phyloP scores from a whole-genome alignment of 2,329 filamentous ascomycete species.

The Paecilomyces dactylethromorphus region DNA sequence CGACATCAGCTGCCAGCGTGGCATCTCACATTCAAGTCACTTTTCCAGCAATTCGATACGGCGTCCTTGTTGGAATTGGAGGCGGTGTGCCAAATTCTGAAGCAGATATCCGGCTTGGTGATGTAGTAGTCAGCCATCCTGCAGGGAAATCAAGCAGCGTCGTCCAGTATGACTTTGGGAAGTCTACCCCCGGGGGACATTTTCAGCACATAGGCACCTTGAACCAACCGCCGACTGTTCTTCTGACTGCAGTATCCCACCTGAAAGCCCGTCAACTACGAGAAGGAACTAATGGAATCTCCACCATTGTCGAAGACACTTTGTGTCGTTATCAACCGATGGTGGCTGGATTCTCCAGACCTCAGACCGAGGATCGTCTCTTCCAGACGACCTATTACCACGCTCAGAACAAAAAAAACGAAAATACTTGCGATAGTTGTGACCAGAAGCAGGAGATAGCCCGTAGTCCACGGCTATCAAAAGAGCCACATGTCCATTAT shows the following conservation, averaged over 20 bases:
- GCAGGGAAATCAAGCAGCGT: slow-evolving; percentile 3
- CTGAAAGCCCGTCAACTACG: background rate
- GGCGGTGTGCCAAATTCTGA: slow-evolving; percentile 9
- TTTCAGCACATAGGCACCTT: slow-evolving; percentile 6
- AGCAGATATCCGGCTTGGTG: slow-evolving; percentile 12
- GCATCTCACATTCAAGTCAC: slow-evolving; percentile 19
- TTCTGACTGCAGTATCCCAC: slow-evolving; percentile 1
- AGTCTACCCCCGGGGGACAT: background rate
- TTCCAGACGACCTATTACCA: background rate
- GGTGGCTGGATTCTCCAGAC: slow-evolving; percentile 1
- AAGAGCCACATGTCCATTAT: slow-evolving; percentile 13
- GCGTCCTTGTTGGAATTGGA: slow-evolving; percentile 39
- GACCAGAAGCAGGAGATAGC: too few species aligned
- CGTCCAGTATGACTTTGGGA: slow-evolving; percentile 6
- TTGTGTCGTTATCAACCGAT: background rate
- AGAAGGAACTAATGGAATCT: background rate
- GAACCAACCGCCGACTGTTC: slow-evolving; percentile 7
- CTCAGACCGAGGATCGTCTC: background rate
- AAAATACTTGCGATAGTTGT: too few species aligned
- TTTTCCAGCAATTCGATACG: slow-evolving; percentile 21
- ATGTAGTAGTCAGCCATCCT: slow-evolving; percentile 15
- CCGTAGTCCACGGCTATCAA: too few species aligned
- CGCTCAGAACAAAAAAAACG: too few species aligned
- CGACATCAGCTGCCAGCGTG: slow-evolving; percentile 20
- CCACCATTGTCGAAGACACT: background rate